A percentile compares a stretch with the other conserved stretches of the same genome.
phyloP scores from a whole-genome alignment of 495 filamentous ascomycete species.

The Evansstolkia leycettana region DNA sequence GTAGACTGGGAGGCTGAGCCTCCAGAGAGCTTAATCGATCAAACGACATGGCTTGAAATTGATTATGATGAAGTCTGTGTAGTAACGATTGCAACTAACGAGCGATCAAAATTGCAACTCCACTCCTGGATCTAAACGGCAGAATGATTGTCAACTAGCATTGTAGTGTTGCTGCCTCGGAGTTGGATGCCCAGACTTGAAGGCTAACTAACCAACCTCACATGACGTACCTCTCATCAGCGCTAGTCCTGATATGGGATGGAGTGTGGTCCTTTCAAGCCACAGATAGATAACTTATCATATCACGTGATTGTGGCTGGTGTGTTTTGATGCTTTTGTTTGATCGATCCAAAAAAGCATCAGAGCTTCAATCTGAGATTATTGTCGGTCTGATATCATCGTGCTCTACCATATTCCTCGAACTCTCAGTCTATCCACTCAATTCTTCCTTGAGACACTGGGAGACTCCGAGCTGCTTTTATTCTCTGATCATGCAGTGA shows the following conservation, averaged over 20 bases:
- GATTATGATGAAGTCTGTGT: conserved; percentile 4
- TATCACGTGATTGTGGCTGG: conserved; percentile 29
- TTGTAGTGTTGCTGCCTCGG: too few species aligned
- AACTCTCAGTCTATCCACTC: neutral
- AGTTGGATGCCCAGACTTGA: too few species aligned
- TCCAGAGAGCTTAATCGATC: conserved; percentile 75
- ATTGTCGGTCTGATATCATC: conserved; percentile 10
- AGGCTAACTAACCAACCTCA: conserved; percentile 17
- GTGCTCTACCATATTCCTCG: conserved; percentile 4
- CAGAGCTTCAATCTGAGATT: conserved; percentile 2
- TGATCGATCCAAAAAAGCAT: conserved; percentile 8
- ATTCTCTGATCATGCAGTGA: conserved; percentile 26
- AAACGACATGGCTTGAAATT: conserved; percentile 65
- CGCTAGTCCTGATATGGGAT: conserved; percentile 10
- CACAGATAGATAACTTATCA: neutral
- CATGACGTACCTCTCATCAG: too few species aligned
- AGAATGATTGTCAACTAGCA: too few species aligned
- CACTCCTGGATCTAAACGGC: too few species aligned
- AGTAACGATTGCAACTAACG: conserved; percentile 3
- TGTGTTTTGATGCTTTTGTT: conserved; percentile 28
- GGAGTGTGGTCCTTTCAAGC: conserved; percentile 6
- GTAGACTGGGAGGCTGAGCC: conserved; percentile 59
- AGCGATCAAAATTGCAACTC: too few species aligned
- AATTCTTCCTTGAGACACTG: too few species aligned
- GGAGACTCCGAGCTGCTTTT: neutral